Percentiles rank a stretch among this genome's conserved stretches.
Evolutionary conservation across 2,329 filamentous ascomycete genomes (phyloP).

Genomic region (Madurella fahalii): DNA sequence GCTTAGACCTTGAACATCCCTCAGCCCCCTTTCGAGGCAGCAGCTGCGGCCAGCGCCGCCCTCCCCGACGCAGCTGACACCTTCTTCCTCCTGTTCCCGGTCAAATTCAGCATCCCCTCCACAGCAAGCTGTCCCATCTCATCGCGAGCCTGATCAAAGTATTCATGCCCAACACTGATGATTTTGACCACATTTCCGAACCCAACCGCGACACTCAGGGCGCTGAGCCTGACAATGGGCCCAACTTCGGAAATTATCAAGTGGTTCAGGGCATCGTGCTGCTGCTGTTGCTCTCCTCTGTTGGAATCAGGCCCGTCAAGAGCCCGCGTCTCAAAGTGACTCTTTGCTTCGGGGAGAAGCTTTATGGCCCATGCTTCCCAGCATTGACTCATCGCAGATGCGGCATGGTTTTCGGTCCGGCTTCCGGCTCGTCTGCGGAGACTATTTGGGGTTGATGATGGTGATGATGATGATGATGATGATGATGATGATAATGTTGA

Average conservation of each 20-base stretch:
- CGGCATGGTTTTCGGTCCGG: constrained; percentile 5
- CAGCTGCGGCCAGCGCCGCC: not conserved
- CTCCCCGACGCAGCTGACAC: not conserved
- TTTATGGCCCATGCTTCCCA: constrained; percentile 56
- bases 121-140: constrained; percentile 23
- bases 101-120: constrained; percentile 32
- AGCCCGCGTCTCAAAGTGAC: constrained; percentile 43
- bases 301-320: constrained; percentile 37
- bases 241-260: constrained; percentile 64
- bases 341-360: constrained; percentile 40
- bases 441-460: constrained; percentile 20
- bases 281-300: constrained; percentile 23
- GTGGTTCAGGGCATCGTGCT: constrained; percentile 36
- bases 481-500: not conserved
- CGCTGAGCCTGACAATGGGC: constrained; percentile 59
- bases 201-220: constrained; percentile 62
- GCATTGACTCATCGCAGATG: constrained; percentile 21
- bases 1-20: too few species aligned
- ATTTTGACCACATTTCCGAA: constrained; percentile 72
- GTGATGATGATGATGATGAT: constrained; percentile 11
- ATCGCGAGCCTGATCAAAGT: constrained; percentile 46
- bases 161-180: constrained; percentile 61
- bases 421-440: constrained; percentile 9
- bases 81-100: constrained; percentile 32
- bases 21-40: not conserved